phyloP scores from a whole-genome alignment of 2,329 filamentous ascomycete genomes.

The Sarocladium brachiariae region DNA sequence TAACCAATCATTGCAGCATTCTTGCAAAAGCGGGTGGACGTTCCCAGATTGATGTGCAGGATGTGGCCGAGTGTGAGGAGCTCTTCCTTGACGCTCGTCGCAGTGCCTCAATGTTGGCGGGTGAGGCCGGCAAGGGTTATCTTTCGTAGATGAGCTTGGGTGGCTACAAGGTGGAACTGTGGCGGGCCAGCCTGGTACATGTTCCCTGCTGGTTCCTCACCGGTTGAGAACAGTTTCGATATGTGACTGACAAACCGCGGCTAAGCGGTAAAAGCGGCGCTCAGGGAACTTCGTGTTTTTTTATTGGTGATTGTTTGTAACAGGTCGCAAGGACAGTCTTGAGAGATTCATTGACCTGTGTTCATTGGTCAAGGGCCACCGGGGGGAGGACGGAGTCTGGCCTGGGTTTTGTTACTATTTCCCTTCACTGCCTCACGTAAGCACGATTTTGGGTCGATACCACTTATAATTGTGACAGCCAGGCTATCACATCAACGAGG shows the following conservation, averaged over 20 bases:
- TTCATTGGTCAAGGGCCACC: neutral
- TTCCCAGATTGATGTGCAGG: slow-evolving; percentile 67
- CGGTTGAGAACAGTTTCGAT: slow-evolving; percentile 1
- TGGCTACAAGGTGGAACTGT: neutral
- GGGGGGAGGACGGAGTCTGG: slow-evolving; percentile 2
- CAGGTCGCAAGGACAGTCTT: neutral
- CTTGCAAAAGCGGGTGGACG: slow-evolving; percentile 78
- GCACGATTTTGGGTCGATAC: neutral
- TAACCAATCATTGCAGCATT: slow-evolving; percentile 51
- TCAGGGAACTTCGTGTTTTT: slow-evolving; percentile 2
- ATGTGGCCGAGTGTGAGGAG: slow-evolving; percentile 76
- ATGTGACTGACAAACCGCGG: slow-evolving; percentile 7
- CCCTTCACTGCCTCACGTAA: no score
- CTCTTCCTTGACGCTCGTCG: slow-evolving; percentile 76
- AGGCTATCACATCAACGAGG: neutral
- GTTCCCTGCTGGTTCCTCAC: neutral
- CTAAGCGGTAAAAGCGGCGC: slow-evolving; percentile 5
- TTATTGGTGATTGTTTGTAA: slow-evolving; percentile 6
- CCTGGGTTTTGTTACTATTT: slow-evolving; percentile 2
- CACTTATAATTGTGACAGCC: slow-evolving; percentile 3
- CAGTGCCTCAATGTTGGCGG: slow-evolving; percentile 62
- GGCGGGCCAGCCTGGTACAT: neutral
- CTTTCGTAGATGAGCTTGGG: slow-evolving; percentile 40
- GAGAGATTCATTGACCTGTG: neutral
- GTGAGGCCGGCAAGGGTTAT: slow-evolving; percentile 58